Conservation (phyloP, 2,329 filamentous ascomycete genomes). For the Paraconiothyrium brasiliense region DNA sequence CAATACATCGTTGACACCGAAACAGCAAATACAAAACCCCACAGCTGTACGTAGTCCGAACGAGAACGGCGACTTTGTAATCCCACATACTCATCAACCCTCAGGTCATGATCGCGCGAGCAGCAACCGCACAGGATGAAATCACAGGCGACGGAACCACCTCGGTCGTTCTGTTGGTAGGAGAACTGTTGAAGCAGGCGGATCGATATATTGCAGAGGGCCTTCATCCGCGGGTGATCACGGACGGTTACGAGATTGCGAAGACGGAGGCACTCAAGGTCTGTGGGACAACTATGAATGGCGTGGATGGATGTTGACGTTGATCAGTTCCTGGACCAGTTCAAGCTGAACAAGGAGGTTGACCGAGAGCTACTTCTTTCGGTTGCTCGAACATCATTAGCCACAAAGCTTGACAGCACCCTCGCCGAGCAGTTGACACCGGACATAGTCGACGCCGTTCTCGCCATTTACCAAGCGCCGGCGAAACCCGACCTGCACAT, state of each 20-base stretch:
- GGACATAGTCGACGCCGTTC: slow-evolving; percentile 93
- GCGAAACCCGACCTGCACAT: slow-evolving; percentile 97
- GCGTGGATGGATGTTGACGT: slow-evolving; percentile 19
- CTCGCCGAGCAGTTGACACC: slow-evolving; percentile 92
- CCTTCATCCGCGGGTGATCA: slow-evolving; percentile 95
- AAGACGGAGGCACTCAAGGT: slow-evolving; percentile 93
- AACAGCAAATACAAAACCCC: slow-evolving; percentile 92
- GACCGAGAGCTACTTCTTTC: slow-evolving; percentile 93
- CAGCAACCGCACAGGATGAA: slow-evolving; percentile 96
- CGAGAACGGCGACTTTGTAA: neutral
- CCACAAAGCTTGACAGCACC: slow-evolving; percentile 90
- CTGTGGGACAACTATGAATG: slow-evolving; percentile 10
- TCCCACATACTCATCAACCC: slow-evolving; percentile 20
- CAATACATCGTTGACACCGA: slow-evolving; percentile 41
- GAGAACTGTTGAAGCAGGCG: slow-evolving; percentile 97
- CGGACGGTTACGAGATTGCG: slow-evolving; percentile 96
- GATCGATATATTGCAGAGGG: slow-evolving; percentile 96
- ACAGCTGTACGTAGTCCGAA: slow-evolving; percentile 74
- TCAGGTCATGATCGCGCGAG: slow-evolving; percentile 75
- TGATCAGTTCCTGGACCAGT: slow-evolving; percentile 84
- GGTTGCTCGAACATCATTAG: slow-evolving; percentile 91
- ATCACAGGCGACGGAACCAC: slow-evolving; percentile 98
- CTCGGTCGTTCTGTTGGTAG: slow-evolving; percentile 92
- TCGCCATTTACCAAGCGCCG: slow-evolving; percentile 89
- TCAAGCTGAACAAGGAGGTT: slow-evolving; percentile 88